A percentile compares a stretch with the other conserved stretches of the same genome.
Evolutionary conservation across 306 rosid species (phyloP).

Genomic region (Acmispon strigosus): DNA sequence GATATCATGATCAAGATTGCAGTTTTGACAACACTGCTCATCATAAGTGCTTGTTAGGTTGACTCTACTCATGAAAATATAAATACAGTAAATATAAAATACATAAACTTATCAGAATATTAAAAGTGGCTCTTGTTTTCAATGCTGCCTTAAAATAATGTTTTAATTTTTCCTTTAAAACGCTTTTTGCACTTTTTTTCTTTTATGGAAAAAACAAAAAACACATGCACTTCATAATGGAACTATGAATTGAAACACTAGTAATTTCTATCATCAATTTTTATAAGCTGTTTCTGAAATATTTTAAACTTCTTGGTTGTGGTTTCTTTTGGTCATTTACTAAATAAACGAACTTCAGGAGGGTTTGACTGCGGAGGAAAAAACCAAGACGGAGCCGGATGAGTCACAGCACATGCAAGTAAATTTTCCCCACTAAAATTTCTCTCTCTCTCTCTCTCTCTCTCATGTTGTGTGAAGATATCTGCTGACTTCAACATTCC

Average conservation of each 20-base stretch:
- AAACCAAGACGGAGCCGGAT: constrained; percentile 61
- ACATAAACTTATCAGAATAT: too few relatives aligned
- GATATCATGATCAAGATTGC: too few relatives aligned
- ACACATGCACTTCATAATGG: background rate
- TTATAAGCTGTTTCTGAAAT: background rate
- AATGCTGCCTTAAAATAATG: too few relatives aligned
- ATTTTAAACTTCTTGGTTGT: constrained; percentile 5
- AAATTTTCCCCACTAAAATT: constrained; percentile 7
- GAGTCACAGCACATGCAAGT: constrained; percentile 84
- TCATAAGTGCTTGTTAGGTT: too few relatives aligned
- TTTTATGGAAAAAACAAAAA: background rate
- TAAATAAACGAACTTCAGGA: constrained; percentile 45
- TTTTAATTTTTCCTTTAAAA: too few relatives aligned
- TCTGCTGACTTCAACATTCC: constrained; percentile 20
- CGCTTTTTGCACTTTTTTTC: background rate
- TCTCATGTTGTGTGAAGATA: constrained; percentile 10
- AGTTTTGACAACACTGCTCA: too few relatives aligned
- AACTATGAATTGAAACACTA: background rate
- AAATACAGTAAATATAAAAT: too few relatives aligned
- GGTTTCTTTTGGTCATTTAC: constrained; percentile 7
- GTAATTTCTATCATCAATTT: constrained; percentile 7
- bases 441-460: background rate
- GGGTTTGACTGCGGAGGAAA: constrained; percentile 83
- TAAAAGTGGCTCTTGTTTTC: too few relatives aligned
- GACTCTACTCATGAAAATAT: too few relatives aligned